These are phyloP conservation scores for Microdochium paspali DNA, from an alignment of 2,329 filamentous ascomycete genomes.

Conservation along the genomic window DNA sequence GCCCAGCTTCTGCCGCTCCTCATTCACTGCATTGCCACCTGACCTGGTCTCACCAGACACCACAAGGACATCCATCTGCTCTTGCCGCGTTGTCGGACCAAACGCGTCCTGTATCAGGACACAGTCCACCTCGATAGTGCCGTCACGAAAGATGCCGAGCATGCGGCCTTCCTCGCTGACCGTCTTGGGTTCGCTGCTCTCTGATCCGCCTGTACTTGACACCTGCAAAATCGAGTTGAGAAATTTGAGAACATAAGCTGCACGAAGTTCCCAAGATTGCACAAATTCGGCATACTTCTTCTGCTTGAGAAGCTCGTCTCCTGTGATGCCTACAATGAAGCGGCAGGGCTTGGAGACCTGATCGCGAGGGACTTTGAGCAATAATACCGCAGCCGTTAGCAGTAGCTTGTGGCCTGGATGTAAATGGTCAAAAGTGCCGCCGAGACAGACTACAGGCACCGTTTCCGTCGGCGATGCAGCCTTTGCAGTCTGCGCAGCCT, in stretches of 20 bases:
- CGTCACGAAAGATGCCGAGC: slow-evolving; percentile 47
- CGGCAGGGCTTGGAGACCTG: slow-evolving; percentile 33
- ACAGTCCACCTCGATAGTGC: slow-evolving; percentile 59
- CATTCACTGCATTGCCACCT: slow-evolving; percentile 79
- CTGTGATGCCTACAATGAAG: slow-evolving; percentile 80
- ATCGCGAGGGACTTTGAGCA: slow-evolving; percentile 44
- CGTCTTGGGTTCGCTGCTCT: slow-evolving; percentile 25
- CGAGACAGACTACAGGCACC: slow-evolving; percentile 64
- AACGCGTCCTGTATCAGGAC: slow-evolving; percentile 82
- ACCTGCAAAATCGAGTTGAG: slow-evolving; percentile 52
- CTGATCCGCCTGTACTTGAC: slow-evolving; percentile 31
- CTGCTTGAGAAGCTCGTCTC: slow-evolving; percentile 74
- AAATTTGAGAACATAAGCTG: slow-evolving; percentile 61
- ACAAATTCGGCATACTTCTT: slow-evolving; percentile 81
- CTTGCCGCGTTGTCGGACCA: slow-evolving; percentile 80
- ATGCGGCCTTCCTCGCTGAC: slow-evolving; percentile 32
- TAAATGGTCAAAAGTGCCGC: slow-evolving; percentile 93
- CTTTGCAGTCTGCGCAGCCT: slow-evolving; percentile 6
- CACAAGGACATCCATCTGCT: slow-evolving; percentile 69
- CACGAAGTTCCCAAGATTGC: slow-evolving; percentile 70
- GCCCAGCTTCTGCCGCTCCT: slow-evolving; percentile 64
- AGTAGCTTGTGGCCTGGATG: slow-evolving; percentile 95
- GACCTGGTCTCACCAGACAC: slow-evolving; percentile 81
- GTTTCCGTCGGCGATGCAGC: slow-evolving; percentile 14
- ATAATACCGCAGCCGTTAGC: slow-evolving; percentile 74